Conservation (phyloP, 148 eudicot genomes). For the Chenopodium album region DNA sequence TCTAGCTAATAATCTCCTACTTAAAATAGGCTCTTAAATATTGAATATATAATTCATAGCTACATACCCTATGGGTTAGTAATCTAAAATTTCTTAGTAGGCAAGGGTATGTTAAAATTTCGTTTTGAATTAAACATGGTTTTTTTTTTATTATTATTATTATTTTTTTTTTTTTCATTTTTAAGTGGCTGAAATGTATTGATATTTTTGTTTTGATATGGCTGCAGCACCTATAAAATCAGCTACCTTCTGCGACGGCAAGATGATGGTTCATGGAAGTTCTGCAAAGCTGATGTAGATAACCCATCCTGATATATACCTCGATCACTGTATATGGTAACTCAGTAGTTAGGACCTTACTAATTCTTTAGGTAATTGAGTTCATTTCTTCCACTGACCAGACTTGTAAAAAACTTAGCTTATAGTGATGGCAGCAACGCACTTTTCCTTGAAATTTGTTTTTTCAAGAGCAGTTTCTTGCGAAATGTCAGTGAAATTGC, state of each 20-base stretch:
- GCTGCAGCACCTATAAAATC: constrained; percentile 77
- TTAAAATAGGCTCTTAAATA: background rate
- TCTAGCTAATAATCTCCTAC: background rate
- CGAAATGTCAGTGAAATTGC: constrained; percentile 1
- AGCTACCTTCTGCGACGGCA: constrained; percentile 66
- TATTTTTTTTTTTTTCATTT: no score
- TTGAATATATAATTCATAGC: background rate
- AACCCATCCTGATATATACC: constrained; percentile 34
- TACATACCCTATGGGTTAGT: background rate
- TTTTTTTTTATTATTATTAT: no score
- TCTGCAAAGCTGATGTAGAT: constrained; percentile 67
- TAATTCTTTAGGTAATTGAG: constrained; percentile 25
- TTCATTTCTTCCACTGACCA: constrained; percentile 27
- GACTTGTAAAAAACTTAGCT: constrained; percentile 22
- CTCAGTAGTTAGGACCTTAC: constrained; percentile 20
- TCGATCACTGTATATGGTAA: constrained; percentile 13
- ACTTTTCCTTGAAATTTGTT: background rate
- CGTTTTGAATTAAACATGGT: background rate
- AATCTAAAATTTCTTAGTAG: no score
- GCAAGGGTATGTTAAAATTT: background rate
- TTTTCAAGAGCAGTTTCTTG: background rate
- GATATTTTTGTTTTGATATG: background rate
- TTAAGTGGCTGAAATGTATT: background rate
- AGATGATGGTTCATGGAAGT: constrained; percentile 84
- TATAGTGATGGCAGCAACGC: constrained; percentile 12